Base-by-base conservation (phyloP, 169 alveolate genomes). In the Theileria equi region DNA sequence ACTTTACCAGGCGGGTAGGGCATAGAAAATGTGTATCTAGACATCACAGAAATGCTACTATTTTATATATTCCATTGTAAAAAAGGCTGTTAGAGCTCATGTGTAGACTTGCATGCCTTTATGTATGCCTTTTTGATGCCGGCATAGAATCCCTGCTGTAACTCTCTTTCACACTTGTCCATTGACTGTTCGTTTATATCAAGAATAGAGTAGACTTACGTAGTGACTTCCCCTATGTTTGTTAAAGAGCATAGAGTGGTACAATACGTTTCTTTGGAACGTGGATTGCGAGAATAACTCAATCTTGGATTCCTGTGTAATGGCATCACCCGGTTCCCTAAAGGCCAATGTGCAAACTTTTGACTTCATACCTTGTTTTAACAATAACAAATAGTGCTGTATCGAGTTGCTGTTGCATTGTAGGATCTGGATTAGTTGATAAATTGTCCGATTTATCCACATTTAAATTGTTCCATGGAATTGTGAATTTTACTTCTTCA, bases 161-260 rank as follows among this genome's bases (percentile, higher is more conserved):
- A 41, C 11, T 72, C 83, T 5, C 74, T 28, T 31, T 72, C 83
- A 29, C 83, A 65, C 55, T 58, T 74, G 44, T 72, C 83, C 35
- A 72, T 72, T 19, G 83, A 61, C 83, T 72, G 68, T 58, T 13
- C 23, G 1, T 5, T 7, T 7, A 4, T 19, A 32, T 2, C 8
- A 10, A 44, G 17, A 28, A 55, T 23, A 48, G 31, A 29, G 10
- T 2, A 5, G 17, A 62, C 83, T 23, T 32, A 72, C 83, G 45
- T 62, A 72, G 40, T 31, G 57, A 19, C 36, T 32, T 26, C 76
- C 41, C 19, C 83, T 53, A 23, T 61, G 45, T 31, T 72, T 72
- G 77, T 72, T 72, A 32, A 72, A 72, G 11, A 72, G 31, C 65
- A 72, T 72, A 29, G 83, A 29, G 43, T 72, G 83, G 64, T 48